A percentile compares a stretch with the other conserved stretches of the same genome.
These are phyloP conservation scores for Plicaturopsis crispa DNA, from an alignment of 768 basidiomycete species.

Conservation along the genomic window DNA sequence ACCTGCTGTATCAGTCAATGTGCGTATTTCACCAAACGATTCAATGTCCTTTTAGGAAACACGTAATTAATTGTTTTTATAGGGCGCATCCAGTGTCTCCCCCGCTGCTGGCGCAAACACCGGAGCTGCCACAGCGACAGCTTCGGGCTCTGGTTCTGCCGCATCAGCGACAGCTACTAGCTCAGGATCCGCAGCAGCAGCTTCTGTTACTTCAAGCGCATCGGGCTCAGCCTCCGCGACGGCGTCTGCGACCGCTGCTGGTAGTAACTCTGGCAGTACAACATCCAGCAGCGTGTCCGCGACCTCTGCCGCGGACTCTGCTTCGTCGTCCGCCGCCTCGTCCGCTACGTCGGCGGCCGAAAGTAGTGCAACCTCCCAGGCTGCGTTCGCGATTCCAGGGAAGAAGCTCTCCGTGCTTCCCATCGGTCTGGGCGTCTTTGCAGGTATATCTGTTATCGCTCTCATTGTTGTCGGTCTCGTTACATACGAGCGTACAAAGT, in stretches of 20 bases:
- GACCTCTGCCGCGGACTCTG: slow-evolving; percentile 22
- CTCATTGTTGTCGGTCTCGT: slow-evolving; percentile 77
- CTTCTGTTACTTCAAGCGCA: slow-evolving; percentile 11
- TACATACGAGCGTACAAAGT: slow-evolving; percentile 82
- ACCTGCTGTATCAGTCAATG: slow-evolving; percentile 10
- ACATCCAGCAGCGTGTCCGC: not conserved
- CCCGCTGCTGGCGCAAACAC: slow-evolving; percentile 5
- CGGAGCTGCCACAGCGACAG: slow-evolving; percentile 11
- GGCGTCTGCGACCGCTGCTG: slow-evolving; percentile 7
- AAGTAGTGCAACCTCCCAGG: slow-evolving; percentile 18
- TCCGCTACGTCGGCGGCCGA: slow-evolving; percentile 25
- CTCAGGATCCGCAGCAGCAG: slow-evolving; percentile 6
- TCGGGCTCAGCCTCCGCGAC: slow-evolving; percentile 8
- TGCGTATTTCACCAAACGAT: not conserved
- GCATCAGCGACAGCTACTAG: slow-evolving; percentile 5
- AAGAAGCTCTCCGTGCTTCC: slow-evolving; percentile 70
- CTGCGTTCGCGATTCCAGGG: slow-evolving; percentile 60
- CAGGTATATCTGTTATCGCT: slow-evolving; percentile 79
- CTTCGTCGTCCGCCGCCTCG: slow-evolving; percentile 23
- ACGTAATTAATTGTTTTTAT: not conserved
- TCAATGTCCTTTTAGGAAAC: no score
- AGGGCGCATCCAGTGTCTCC: slow-evolving; percentile 15
- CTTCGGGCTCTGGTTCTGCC: slow-evolving; percentile 7
- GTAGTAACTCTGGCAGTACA: slow-evolving; percentile 5
- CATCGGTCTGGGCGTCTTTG: slow-evolving; percentile 78